phyloP scores from a whole-genome alignment of 768 basidiomycete genomes.

The Auriscalpium orientale region DNA sequence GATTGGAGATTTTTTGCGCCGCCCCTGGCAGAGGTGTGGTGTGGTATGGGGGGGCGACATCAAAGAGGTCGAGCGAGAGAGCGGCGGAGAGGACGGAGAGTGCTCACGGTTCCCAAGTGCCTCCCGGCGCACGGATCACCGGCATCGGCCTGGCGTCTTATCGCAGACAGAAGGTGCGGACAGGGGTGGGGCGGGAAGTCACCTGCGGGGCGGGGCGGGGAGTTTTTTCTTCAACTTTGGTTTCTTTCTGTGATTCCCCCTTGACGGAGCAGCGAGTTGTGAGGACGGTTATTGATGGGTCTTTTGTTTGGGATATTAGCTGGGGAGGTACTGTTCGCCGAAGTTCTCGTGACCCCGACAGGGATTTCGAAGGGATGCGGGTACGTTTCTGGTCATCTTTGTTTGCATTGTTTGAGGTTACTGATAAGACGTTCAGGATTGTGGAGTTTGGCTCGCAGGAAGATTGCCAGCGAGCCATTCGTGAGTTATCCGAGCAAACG shows the following conservation, averaged over 20 bases:
- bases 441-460: slow-evolving; percentile 91
- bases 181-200: background rate
- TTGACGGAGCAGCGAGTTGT: slow-evolving; percentile 49
- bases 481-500: slow-evolving; percentile 81
- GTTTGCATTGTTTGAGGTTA: slow-evolving; percentile 12
- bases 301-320: slow-evolving; percentile 90
- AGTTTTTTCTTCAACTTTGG: slow-evolving; percentile 26
- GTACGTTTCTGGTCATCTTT: slow-evolving; percentile 44
- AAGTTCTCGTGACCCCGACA: slow-evolving; percentile 94
- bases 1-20: slow-evolving; percentile 3
- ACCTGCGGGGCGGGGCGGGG: slow-evolving; percentile 2
- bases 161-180: background rate
- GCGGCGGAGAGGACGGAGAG: background rate
- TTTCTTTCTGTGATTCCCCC: slow-evolving; percentile 30
- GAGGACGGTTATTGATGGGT: slow-evolving; percentile 87
- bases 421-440: slow-evolving; percentile 47
- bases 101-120: background rate
- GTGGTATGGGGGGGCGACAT: background rate
- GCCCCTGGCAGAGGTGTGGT: slow-evolving; percentile 2
- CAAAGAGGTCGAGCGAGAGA: background rate
- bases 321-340: slow-evolving; percentile 99
- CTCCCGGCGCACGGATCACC: background rate
- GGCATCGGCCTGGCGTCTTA: background rate
- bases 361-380: slow-evolving; percentile 99
- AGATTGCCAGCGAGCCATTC: slow-evolving; percentile 83